Conservation (phyloP, 257 asterid species). For the Solanum lignicaule region DNA sequence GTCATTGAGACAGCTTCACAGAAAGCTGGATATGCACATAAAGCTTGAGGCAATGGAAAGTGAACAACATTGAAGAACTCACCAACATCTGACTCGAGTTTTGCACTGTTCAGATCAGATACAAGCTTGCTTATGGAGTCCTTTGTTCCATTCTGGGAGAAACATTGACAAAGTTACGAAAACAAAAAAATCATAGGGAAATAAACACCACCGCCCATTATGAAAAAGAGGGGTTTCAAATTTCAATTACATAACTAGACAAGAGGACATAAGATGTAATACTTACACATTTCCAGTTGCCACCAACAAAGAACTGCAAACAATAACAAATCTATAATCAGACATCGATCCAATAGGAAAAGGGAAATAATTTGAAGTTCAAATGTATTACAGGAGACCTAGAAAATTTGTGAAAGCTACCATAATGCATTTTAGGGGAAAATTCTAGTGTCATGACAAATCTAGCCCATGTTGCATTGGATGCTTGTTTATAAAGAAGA, state of each 20-base stretch:
- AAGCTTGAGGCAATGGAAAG: neutral
- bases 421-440: neutral
- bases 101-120: slow-evolving; percentile 67
- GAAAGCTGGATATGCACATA: neutral
- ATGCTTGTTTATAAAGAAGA: neutral
- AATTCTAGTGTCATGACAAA: neutral
- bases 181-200: slow-evolving; percentile 1
- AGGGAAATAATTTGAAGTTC: neutral
- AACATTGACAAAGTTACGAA: neutral
- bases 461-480: neutral
- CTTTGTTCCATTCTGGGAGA: slow-evolving; percentile 66
- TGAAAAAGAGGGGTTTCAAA: neutral
- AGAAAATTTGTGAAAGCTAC: neutral
- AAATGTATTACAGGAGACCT: neutral
- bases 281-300: slow-evolving; percentile 99
- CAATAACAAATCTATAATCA: neutral
- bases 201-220: slow-evolving; percentile 3
- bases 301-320: slow-evolving; percentile 99
- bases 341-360: neutral
- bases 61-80: slow-evolving; percentile 15
- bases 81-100: slow-evolving; percentile 87
- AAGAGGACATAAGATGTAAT: neutral
- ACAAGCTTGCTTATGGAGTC: slow-evolving; percentile 81
- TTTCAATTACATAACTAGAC: neutral
- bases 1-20: neutral